These are phyloP conservation scores for Malassezia furfur DNA, from an alignment of 1,284 basidiomycete species.

Conservation along the genomic window DNA sequence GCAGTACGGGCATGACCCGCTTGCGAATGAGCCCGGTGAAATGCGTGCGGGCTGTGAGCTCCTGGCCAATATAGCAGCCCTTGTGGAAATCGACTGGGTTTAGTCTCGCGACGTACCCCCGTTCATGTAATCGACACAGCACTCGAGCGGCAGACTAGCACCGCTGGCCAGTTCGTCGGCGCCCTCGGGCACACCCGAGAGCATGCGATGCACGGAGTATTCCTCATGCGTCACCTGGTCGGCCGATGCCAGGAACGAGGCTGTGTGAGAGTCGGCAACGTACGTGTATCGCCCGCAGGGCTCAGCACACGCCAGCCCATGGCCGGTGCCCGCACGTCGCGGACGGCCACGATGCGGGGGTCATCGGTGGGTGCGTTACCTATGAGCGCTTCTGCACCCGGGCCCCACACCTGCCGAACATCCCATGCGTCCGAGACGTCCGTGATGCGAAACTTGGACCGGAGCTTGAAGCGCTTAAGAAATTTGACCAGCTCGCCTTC, in stretches of 20 bases:
- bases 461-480: slow-evolving; percentile 74
- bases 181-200: slow-evolving; percentile 81
- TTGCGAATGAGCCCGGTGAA: slow-evolving; percentile 88
- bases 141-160: slow-evolving; percentile 80
- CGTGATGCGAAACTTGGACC: slow-evolving; percentile 71
- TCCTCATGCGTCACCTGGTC: slow-evolving; percentile 7
- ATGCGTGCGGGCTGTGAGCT: slow-evolving; percentile 89
- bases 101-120: slow-evolving; percentile 57
- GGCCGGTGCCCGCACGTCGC: slow-evolving; percentile 25
- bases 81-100: slow-evolving; percentile 82
- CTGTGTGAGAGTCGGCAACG: not conserved
- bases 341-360: not conserved
- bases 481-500: slow-evolving; percentile 56
- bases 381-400: slow-evolving; percentile 17
- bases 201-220: slow-evolving; percentile 69
- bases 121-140: slow-evolving; percentile 84
- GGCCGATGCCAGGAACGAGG: not conserved
- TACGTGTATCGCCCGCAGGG: not conserved
- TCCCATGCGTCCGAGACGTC: slow-evolving; percentile 67
- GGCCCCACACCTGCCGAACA: slow-evolving; percentile 71
- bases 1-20: slow-evolving; percentile 67
- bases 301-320: slow-evolving; percentile 34
- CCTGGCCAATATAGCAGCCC: slow-evolving; percentile 96
- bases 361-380: too few species aligned
- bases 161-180: slow-evolving; percentile 64